Evolutionary conservation across 257 asterid genomes (phyloP), one percentile per base, ranked within the genome.

Genomic region (Solanum ossicruentum): DNA sequence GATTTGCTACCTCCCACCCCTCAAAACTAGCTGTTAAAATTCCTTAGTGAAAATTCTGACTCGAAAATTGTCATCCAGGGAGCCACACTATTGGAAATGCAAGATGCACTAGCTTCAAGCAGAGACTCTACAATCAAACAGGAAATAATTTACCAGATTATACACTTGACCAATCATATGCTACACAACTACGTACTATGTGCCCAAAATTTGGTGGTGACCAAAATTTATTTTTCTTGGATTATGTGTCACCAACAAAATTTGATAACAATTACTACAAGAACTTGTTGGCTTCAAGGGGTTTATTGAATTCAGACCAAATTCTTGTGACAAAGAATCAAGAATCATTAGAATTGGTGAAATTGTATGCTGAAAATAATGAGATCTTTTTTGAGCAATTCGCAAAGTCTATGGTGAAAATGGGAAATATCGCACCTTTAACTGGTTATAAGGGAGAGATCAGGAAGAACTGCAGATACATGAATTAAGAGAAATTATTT

Each of bases 201-300:
- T 95, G 98, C 83, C 98, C 98, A 7, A 87, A 63, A 81, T 93
- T 97, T 0, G 98, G 98, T 8, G 98, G 97, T 8, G 98, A 93
- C 39, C 98, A 95, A 88, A 95, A 91, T 57, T 91, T 95, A 43
- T 95, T 91, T 43, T 57, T 87, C 89, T 81, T 95, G 90, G 98
- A 95, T 91, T 85, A 81, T 10, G 88, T 90, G 45, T 87, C 93
- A 78, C 94, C 98, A 18, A 88, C 91, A 3, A 89, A 79, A 85
- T 94, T 95, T 43, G 98, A 95, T 87, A 95, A 95, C 90, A 86
- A 83, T 85, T 95, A 95, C 89, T 95, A 88, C 92, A 92, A 93
- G 89, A 91, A 91, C 81, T 66, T 95, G 91, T 63, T 95, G 91
- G 90, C 92, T 49, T 90, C 56, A 75, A 93, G 91, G 87, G 98